Conservation (phyloP, 83 land plant species). For the Thuja plicata region DNA sequence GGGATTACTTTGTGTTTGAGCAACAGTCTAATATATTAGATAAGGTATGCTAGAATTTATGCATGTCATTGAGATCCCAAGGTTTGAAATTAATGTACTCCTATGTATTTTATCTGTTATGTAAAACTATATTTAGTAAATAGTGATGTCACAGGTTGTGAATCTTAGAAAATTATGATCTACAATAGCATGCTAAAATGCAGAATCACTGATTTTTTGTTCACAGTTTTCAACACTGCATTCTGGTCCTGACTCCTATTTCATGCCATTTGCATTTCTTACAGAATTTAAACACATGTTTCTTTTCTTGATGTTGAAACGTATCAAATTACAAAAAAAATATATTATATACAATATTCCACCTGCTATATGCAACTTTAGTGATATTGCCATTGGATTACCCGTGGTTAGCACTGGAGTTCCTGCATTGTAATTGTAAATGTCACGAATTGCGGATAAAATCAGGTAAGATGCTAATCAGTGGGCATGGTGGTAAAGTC, state of each 20-base stretch:
- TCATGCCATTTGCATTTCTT: neutral
- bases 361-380: neutral
- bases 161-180: neutral
- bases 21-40: slow-evolving; percentile 20
- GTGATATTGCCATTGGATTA: neutral
- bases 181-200: neutral
- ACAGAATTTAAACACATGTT: neutral
- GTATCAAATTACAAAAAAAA: neutral
- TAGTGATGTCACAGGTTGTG: neutral
- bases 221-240: neutral
- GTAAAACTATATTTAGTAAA: neutral
- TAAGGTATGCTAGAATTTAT: slow-evolving; percentile 32
- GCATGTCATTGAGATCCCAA: neutral
- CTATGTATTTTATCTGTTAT: neutral
- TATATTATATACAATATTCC: neutral
- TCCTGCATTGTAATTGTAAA: neutral
- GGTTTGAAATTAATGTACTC: neutral
- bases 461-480: neutral
- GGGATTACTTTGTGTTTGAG: slow-evolving; percentile 42
- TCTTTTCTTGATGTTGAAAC: neutral
- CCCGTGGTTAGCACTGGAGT: neutral
- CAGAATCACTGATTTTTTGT: neutral
- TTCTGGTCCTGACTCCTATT: neutral
- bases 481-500: neutral
- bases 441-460: neutral